Evolutionary conservation across 495 filamentous ascomycete genomes (phyloP).

Genomic region (Neurospora terricola): DNA sequence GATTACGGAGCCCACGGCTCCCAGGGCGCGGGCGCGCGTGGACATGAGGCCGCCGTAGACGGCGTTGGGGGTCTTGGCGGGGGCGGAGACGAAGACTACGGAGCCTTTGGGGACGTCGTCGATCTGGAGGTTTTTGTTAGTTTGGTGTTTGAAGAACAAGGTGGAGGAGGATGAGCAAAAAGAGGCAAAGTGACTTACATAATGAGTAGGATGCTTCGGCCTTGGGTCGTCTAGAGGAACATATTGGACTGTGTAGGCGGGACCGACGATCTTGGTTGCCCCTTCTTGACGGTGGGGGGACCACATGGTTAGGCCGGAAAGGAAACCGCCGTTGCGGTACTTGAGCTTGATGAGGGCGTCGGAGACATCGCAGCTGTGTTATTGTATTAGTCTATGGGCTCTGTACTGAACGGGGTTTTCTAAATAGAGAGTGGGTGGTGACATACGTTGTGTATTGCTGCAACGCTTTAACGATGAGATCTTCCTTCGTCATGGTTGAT

Average conservation of each 20-base stretch:
- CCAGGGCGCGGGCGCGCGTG: slow-evolving; percentile 38
- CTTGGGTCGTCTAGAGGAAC: slow-evolving; percentile 34
- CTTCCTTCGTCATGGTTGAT: slow-evolving; percentile 17
- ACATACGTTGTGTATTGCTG: slow-evolving; percentile 35
- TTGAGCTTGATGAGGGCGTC: slow-evolving; percentile 41
- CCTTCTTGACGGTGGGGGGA: slow-evolving; percentile 43
- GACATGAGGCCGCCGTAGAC: slow-evolving; percentile 53
- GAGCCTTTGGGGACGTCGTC: slow-evolving; percentile 41
- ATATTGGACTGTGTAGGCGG: slow-evolving; percentile 48
- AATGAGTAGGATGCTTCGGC: slow-evolving; percentile 37
- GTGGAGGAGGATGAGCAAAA: too few species aligned
- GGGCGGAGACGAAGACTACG: slow-evolving; percentile 48
- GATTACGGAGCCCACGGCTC: slow-evolving; percentile 38
- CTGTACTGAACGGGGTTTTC: not conserved
- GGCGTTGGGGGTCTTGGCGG: slow-evolving; percentile 41
- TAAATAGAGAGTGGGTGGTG: not conserved
- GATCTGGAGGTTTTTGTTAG: slow-evolving; percentile 26
- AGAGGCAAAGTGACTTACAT: slow-evolving; percentile 25
- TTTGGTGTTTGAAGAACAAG: not conserved
- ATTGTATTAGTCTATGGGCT: not conserved
- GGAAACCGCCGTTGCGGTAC: slow-evolving; percentile 45
- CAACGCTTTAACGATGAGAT: slow-evolving; percentile 28
- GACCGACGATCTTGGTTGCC: slow-evolving; percentile 45
- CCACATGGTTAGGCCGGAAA: slow-evolving; percentile 48
- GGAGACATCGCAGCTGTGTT: slow-evolving; percentile 34